Evolutionary conservation across 257 asterid species (phyloP).

Genomic region (Anisodus tanguticus): DNA sequence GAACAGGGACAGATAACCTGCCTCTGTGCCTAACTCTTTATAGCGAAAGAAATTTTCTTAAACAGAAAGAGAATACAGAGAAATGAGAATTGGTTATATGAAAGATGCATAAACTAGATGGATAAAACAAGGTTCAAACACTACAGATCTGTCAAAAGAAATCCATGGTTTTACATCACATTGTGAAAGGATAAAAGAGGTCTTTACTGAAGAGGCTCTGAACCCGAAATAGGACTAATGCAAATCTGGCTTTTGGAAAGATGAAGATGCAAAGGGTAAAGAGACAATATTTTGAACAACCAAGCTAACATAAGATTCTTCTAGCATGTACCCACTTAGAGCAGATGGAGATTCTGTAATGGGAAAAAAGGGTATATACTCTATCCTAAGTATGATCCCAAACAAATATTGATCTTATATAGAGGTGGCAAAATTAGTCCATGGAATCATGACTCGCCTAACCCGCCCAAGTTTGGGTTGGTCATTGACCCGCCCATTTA

Average conservation of each 20-base stretch:
- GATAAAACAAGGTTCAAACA: background rate
- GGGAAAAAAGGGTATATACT: background rate
- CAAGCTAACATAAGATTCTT: constrained; percentile 18
- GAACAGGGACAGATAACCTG: background rate
- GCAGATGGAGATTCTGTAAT: constrained; percentile 16
- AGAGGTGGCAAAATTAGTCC: too few species aligned
- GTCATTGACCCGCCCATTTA: too few species aligned
- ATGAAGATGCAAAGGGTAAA: constrained; percentile 17
- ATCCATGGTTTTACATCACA: background rate
- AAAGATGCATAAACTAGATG: background rate
- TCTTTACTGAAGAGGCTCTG: background rate
- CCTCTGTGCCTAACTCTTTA: background rate
- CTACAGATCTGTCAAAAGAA: constrained; percentile 23
- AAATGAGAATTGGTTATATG: background rate
- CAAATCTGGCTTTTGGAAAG: background rate
- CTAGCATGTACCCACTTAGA: constrained; percentile 29
- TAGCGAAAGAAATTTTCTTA: background rate
- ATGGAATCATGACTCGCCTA: too few species aligned
- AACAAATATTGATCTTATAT: background rate
- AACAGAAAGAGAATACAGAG: background rate
- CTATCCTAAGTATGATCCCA: background rate
- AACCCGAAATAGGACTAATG: background rate
- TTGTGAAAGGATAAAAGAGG: background rate
- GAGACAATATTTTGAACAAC: background rate
- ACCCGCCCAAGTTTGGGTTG: too few species aligned